Conservation (phyloP, 345 rosid species). For the Gossypium longicalyx region DNA sequence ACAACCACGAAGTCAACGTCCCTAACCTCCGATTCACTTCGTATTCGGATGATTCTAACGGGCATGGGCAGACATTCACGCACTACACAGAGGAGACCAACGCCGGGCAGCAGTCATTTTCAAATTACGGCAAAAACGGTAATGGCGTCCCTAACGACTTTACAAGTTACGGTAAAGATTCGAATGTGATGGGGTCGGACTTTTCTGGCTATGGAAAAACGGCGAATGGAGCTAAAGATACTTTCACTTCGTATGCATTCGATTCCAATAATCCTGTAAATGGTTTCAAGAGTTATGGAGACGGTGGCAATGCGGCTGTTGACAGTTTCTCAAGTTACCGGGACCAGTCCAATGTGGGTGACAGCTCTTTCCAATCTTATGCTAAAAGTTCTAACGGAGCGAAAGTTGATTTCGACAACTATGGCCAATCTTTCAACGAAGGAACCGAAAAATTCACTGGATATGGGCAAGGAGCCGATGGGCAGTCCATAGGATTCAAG, state of each 20-base stretch:
- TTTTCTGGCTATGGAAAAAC: conserved; percentile 60
- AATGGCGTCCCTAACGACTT: conserved; percentile 57
- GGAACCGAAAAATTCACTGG: conserved; percentile 44
- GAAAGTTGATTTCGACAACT: conserved; percentile 39
- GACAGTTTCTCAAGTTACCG: conserved; percentile 54
- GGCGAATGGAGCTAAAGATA: conserved; percentile 52
- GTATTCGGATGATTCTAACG: conserved; percentile 50
- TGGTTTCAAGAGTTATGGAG: conserved; percentile 55
- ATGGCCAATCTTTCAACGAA: conserved; percentile 43
- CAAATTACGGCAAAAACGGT: conserved; percentile 65
- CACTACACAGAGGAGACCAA: conserved; percentile 47
- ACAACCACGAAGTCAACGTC: conserved; percentile 47
- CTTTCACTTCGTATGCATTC: conserved; percentile 62
- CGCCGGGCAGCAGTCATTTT: conserved; percentile 51
- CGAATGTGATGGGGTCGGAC: conserved; percentile 64
- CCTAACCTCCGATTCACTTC: conserved; percentile 57
- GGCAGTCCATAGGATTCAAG: conserved; percentile 35
- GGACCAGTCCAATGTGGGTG: conserved; percentile 53
- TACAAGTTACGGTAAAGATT: conserved; percentile 41
- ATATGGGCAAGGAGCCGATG: conserved; percentile 36
- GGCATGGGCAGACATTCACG: conserved; percentile 45
- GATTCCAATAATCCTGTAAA: conserved; percentile 64
- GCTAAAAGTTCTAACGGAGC: conserved; percentile 46
- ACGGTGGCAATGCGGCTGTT: conserved; percentile 37
- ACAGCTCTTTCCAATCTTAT: conserved; percentile 59